Base-by-base conservation (phyloP, 495 filamentous ascomycete genomes). In the Penicillium parvum region DNA sequence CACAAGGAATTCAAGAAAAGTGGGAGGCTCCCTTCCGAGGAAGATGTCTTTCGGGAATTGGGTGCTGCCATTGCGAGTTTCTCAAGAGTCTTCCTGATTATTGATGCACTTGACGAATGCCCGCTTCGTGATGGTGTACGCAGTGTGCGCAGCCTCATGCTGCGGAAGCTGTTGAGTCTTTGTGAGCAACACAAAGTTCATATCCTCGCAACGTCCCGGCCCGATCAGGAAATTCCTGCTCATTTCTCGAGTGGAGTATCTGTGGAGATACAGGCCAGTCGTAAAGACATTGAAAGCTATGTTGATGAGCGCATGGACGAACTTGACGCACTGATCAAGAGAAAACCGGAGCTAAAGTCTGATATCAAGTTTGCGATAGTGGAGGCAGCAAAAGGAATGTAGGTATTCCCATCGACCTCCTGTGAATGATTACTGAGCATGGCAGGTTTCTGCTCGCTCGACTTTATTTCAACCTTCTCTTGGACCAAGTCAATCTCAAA, bases 21-120 rank as follows among this genome's bases (percentile, higher is more conserved):
- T 3, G 32, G 15, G 4, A 33, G 11, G 9, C 3, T 15, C 14
- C 32, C 32, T 1, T 33, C 32, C 7, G 5, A 6, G 11, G 3
- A 34, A 11, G 32, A 34, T 18, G 9, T 34, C n/a, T 20, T 34
- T 10, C 16, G 20, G 20, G 28, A 32, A 32, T 35, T 27, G 8
- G 11, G 12, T 8, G 14, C 20, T 32, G 25, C 18, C n/a, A 18
- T 43, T 10, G 17, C 29, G 15, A 25, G 1, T 22, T 33, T 19
- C 29, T 12, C 30, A 27, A 49, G 16, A 25, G 37, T 42, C 5
- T 61, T 60, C 25, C 23, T 60, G 22, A 23, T 61, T 9, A 28
- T 60, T 19, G 56, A 60, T 28, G 57, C 51, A 15, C 22, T 59
- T 23, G 57, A 60, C 16, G 56, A 60, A 47, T 55, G 56, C 26